phyloP scores from a whole-genome alignment of 2,329 filamentous ascomycete genomes.

The Chalaropsis thielavioides region DNA sequence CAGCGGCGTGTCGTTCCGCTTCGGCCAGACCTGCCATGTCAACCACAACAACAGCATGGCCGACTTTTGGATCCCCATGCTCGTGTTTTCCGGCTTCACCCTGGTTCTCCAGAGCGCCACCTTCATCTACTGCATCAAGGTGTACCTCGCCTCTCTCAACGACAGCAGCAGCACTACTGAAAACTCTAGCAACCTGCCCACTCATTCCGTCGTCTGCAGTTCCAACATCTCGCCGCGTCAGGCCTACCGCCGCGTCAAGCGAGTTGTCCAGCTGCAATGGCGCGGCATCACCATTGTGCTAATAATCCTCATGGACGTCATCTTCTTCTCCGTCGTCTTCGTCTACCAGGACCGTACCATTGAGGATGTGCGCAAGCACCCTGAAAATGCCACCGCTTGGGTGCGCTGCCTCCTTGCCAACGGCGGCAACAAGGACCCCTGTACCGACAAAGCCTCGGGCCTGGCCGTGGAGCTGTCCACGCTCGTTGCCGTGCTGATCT shows the following conservation, averaged over 20 bases:
- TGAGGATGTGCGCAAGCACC: slow-evolving; percentile 40
- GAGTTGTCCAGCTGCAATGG: slow-evolving; percentile 88
- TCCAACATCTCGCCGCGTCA: slow-evolving; percentile 68
- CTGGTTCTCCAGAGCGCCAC: slow-evolving; percentile 72
- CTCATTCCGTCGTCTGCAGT: slow-evolving; percentile 55
- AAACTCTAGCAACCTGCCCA: slow-evolving; percentile 52
- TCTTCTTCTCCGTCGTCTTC: slow-evolving; percentile 88
- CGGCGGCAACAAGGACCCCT: slow-evolving; percentile 48
- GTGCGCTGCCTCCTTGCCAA: slow-evolving; percentile 51
- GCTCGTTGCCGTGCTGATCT: slow-evolving; percentile 64
- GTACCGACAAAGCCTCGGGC: slow-evolving; percentile 42
- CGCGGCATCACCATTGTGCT: slow-evolving; percentile 79
- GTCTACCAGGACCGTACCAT: slow-evolving; percentile 70
- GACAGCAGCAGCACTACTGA: slow-evolving; percentile 58
- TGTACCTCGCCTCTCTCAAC: slow-evolving; percentile 73
- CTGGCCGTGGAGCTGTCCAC: slow-evolving; percentile 63
- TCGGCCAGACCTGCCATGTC: slow-evolving; percentile 84
- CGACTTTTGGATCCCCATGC: slow-evolving; percentile 79
- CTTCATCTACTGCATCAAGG: slow-evolving; percentile 84
- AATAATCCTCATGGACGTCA: slow-evolving; percentile 78
- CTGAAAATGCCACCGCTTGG: slow-evolving; percentile 46
- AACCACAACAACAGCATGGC: slow-evolving; percentile 74
- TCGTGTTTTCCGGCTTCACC: slow-evolving; percentile 62
- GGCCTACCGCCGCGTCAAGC: slow-evolving; percentile 71
- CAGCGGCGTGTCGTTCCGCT: slow-evolving; percentile 88